Base-by-base conservation (phyloP, 495 filamentous ascomycete species). In the Aspergillus panamensis region DNA sequence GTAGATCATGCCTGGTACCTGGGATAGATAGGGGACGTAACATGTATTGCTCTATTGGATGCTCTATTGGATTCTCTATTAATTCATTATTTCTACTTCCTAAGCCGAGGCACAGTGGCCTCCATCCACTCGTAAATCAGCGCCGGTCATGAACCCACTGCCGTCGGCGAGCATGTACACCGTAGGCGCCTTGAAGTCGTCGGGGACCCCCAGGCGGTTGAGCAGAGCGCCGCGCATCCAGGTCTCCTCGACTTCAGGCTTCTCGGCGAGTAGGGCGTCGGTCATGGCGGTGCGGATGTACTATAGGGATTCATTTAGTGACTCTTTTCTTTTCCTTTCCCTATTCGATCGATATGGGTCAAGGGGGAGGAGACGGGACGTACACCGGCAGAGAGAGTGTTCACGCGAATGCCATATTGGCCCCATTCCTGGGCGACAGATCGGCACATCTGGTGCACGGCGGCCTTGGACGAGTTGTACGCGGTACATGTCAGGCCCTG, bases 381-480 rank as follows among this genome's bases (percentile, higher is more conserved):
- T 73, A 88, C 85, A 69, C 76, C 76, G 3, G 76, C 73, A 9
- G 69, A 73, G 0, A 76, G 59, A 17, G 66, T 71, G 59, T 77
- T 77, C 7, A 79, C 73, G 2, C 75, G 75, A 51, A 81, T 79
- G 17, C 70, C 73, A 54, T 79, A 68, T 37, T 72, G 64, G 13
- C 74, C 74, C 77, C 75, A 80, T 61, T 80, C 77, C 71, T 84
- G 84, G 1, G 85, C 85, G 33, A 88, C 70, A 32, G 82, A 87
- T n/a, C 84, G 77, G 3, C 77, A 77, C 32, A 88, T 64, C 62
- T 88, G 84, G 40, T 85, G 76, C 2, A 89, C 82, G 2, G 84
- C 84, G 0, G 86, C 84, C 59, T 88, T 88, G 19, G 78, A 82
- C 14, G 80, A 80, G 70, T 89, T 90, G 75, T 88, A 88, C 2